Evolutionary conservation across 208 protist genomes (phyloP).

Genomic region (Crithidia expoeki): DNA sequence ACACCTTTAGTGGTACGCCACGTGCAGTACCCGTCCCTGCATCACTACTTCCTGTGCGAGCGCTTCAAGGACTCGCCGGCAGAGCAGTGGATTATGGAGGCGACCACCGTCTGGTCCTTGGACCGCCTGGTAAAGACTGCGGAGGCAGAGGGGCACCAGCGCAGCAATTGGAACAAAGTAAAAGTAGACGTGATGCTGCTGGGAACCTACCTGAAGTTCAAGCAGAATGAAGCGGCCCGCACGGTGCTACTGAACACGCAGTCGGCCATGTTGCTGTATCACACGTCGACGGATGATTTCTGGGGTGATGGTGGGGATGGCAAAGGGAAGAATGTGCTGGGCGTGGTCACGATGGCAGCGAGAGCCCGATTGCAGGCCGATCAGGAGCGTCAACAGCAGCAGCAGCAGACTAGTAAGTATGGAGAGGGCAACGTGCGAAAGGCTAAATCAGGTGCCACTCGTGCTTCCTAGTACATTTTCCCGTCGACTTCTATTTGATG

Average conservation of each 20-base stretch:
- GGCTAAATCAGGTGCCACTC: background rate
- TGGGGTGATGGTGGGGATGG: constrained; percentile 88
- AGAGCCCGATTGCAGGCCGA: constrained; percentile 52
- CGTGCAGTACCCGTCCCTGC: constrained; percentile 75
- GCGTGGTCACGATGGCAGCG: constrained; percentile 80
- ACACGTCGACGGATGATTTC: constrained; percentile 82
- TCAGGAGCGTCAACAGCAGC: constrained; percentile 28
- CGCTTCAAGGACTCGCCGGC: constrained; percentile 67
- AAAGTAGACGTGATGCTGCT: constrained; percentile 89
- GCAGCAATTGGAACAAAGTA: constrained; percentile 77
- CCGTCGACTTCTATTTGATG: background rate
- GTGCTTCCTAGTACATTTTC: background rate
- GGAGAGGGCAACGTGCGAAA: background rate
- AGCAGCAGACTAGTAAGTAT: constrained; percentile 1
- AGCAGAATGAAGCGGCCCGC: constrained; percentile 76
- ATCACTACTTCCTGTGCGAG: constrained; percentile 89
- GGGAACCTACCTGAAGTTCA: constrained; percentile 90
- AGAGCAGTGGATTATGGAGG: constrained; percentile 55
- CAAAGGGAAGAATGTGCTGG: constrained; percentile 82
- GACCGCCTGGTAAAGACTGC: constrained; percentile 75
- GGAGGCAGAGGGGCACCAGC: constrained; percentile 64
- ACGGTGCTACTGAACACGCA: constrained; percentile 67
- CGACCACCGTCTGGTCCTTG: constrained; percentile 77
- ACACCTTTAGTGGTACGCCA: constrained; percentile 83
- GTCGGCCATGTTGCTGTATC: constrained; percentile 70